Base-by-base conservation (phyloP, 2,329 filamentous ascomycete genomes). In the Colletotrichum eleusines region DNA sequence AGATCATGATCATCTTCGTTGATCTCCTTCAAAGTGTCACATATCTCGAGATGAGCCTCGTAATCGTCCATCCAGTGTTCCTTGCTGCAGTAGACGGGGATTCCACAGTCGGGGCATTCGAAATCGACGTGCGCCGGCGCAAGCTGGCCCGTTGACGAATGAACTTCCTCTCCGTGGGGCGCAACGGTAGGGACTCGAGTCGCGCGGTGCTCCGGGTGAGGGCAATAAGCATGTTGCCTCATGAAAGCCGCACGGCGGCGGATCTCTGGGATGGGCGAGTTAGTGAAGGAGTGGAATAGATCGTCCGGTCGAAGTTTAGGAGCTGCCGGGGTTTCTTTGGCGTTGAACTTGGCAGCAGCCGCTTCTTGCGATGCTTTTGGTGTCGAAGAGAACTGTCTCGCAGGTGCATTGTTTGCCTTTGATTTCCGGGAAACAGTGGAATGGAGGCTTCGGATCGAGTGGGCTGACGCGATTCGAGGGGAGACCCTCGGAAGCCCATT, bases 1-100 rank as follows among this genome's bases (percentile, higher is more conserved):
- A 99, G 83, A 80, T 99, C 96, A 78, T 99, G 97, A 76, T 99
- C 96, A 78, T 99, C 96, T 83, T 99, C 96, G 76, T 99, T 99
- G 82, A 97, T 95, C 82, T 98, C 92, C 74, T 92, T 87, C 67
- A 99, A 84, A 0, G 93, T 93, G 77, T 99, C 95, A 80, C 96
- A 99, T 44, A 99, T 91, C 78, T 98, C 89, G 72, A 99, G 81
- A 81, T 99, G 96, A 23, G 91, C 88, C 81, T 98, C 95, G 78
- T 97, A 99, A 80, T 98, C 94, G 76, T 97, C 94, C 79, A 93
- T 94, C 93, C 95, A 98, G 80, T 99, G 96, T 75, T 94, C 92
- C 81, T 98, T 93, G 75, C 90, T 95, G 84, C 96, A 99, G 79
- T 96, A 97, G 8, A 97, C 91, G 0, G 97, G 95, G 51, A 98